Evolutionary conservation across 1,284 basidiomycete genomes (phyloP).

Genomic region (Lignosus rhinocerotis): DNA sequence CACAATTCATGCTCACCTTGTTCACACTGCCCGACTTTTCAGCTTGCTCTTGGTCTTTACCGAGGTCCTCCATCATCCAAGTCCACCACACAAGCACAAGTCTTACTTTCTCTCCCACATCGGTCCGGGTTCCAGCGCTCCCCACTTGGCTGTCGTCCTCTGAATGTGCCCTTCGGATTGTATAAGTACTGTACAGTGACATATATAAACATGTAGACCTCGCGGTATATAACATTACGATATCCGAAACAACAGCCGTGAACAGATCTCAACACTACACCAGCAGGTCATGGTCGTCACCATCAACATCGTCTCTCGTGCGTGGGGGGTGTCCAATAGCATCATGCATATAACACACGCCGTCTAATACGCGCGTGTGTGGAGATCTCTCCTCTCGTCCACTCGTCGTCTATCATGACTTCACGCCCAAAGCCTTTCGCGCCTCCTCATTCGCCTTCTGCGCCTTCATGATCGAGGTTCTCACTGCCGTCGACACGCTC

Average conservation of each 20-base stretch:
- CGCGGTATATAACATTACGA: conserved; percentile 11
- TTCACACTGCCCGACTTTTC: not conserved
- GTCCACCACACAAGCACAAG: too few species aligned
- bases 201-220: conserved; percentile 1
- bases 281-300: conserved; percentile 6
- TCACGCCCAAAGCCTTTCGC: conserved; percentile 42
- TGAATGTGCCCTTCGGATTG: not conserved
- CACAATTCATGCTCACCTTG: too few species aligned
- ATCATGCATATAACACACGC: conserved; percentile 1
- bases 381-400: not conserved
- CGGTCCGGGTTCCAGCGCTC: not conserved
- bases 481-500: conserved; percentile 20
- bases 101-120: not conserved
- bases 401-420: conserved; percentile 10
- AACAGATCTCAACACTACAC: conserved; percentile 1
- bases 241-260: conserved; percentile 9
- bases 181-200: conserved; percentile 13
- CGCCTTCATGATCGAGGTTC: conserved; percentile 45
- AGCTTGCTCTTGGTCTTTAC: not conserved
- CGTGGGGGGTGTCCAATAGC: conserved; percentile 16
- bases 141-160: too few species aligned
- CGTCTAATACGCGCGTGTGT: not conserved
- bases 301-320: not conserved
- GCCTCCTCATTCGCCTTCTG: conserved; percentile 53
- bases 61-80: too few species aligned